Conservation (phyloP, 768 basidiomycete genomes). For the Piloderma croceum region DNA sequence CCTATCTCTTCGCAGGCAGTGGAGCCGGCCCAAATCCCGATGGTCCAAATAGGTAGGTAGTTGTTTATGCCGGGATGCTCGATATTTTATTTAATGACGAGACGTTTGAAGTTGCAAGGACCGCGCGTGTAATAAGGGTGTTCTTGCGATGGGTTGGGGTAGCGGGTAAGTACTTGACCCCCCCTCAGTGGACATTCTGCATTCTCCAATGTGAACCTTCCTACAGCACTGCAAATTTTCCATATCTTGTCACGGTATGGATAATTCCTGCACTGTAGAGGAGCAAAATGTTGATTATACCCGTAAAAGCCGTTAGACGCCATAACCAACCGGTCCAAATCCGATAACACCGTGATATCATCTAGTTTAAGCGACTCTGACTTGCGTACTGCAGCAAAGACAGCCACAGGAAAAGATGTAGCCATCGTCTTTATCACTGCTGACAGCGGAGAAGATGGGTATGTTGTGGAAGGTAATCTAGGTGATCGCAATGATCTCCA, state of each 20-base stretch:
- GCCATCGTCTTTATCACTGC: conserved; percentile 52
- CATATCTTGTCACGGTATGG: conserved; percentile 42
- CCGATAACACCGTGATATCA: conserved; percentile 37
- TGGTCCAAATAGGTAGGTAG: conserved; percentile 51
- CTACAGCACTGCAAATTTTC: conserved; percentile 43
- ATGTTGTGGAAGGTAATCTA: conserved; percentile 36
- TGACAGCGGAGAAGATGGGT: conserved; percentile 38
- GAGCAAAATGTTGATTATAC: no score
- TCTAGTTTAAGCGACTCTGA: conserved; percentile 48
- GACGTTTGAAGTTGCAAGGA: conserved; percentile 45
- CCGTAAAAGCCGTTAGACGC: conserved; percentile 36
- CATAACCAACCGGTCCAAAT: conserved; percentile 35
- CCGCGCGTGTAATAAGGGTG: conserved; percentile 51
- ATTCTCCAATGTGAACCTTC: background rate
- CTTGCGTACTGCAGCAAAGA: conserved; percentile 36
- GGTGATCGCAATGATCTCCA: conserved; percentile 50
- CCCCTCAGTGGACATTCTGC: background rate
- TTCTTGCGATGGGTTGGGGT: conserved; percentile 57
- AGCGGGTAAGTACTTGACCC: conserved; percentile 14
- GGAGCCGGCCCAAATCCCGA: conserved; percentile 48
- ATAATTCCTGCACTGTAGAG: no score
- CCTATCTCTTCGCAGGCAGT: conserved; percentile 15
- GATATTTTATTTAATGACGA: no score
- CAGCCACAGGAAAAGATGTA: conserved; percentile 41
- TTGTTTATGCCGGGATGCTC: no score